Percentiles rank a stretch among this genome's conserved stretches.
Evolutionary conservation across 805 yeast species (phyloP).

Genomic region (Candida silvatica): DNA sequence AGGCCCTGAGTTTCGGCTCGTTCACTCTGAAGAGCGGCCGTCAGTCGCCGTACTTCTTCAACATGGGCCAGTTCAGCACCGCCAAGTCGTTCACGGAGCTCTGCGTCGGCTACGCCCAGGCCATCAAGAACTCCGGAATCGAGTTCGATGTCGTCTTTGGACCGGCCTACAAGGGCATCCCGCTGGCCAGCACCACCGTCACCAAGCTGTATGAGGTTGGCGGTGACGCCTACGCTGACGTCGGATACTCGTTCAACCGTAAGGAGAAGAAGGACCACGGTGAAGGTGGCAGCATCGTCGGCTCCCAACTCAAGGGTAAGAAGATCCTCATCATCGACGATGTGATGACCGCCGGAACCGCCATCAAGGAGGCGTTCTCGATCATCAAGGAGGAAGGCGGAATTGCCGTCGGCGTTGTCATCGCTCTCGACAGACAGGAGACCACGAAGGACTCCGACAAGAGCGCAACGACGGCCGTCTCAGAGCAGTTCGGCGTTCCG

Average conservation of each 20-base stretch:
- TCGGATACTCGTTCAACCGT: constrained; percentile 91
- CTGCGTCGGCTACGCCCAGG: constrained; percentile 83
- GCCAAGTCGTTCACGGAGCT: constrained; percentile 72
- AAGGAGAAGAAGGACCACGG: constrained; percentile 97
- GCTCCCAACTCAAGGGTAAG: constrained; percentile 64
- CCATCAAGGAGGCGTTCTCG: constrained; percentile 86
- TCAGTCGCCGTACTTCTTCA: constrained; percentile 92
- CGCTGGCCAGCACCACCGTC: constrained; percentile 87
- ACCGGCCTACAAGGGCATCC: constrained; percentile 97
- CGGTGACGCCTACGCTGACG: constrained; percentile 61
- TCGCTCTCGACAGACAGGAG: constrained; percentile 95
- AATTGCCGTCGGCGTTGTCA: constrained; percentile 69
- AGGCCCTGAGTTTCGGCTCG: constrained; percentile 80
- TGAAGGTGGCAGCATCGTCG: constrained; percentile 94
- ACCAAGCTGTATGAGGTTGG: constrained; percentile 89
- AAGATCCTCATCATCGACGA: constrained; percentile 85
- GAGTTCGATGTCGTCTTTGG: constrained; percentile 91
- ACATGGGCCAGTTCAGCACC: constrained; percentile 80
- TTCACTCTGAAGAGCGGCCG: constrained; percentile 92
- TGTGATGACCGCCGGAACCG: constrained; percentile 98
- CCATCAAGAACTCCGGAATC: constrained; percentile 72
- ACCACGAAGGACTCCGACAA: constrained; percentile 56
- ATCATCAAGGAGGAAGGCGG: constrained; percentile 70
- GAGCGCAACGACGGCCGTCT: constrained; percentile 78
- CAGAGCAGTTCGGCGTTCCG: constrained; percentile 67